phyloP scores from a whole-genome alignment of 371 early-diverging fungal species.

The Nosema muscidifuracis region DNA sequence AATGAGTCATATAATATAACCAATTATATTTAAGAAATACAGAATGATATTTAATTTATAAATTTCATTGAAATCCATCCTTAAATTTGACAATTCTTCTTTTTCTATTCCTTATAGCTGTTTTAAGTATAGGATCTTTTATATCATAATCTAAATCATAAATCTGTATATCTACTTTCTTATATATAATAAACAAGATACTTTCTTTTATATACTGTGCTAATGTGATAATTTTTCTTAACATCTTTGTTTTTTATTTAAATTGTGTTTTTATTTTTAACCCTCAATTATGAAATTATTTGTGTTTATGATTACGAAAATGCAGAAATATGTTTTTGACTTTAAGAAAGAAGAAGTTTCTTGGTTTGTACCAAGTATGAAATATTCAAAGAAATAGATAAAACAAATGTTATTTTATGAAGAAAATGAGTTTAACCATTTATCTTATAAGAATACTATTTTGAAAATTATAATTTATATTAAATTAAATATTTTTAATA shows the following conservation, averaged over 20 bases:
- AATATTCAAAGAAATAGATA: too few species aligned
- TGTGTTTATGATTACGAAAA: background rate
- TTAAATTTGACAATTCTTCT: background rate
- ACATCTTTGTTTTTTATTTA: background rate
- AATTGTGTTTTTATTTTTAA: background rate
- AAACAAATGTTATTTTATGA: too few species aligned
- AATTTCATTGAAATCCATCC: background rate
- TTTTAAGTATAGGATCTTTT: conserved; percentile 1
- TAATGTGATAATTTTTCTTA: background rate
- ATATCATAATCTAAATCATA: conserved; percentile 17
- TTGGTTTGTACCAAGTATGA: too few species aligned
- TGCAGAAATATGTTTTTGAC: background rate
- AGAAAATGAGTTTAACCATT: too few species aligned
- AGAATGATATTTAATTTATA: too few species aligned
- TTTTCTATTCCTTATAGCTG: conserved; percentile 1
- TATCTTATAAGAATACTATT: too few species aligned
- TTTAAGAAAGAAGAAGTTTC: background rate
- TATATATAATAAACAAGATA: background rate
- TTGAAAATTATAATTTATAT: too few species aligned
- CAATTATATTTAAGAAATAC: too few species aligned
- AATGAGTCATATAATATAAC: too few species aligned
- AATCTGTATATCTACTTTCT: background rate
- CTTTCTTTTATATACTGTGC: background rate
- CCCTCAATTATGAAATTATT: background rate
- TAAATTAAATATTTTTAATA: too few species aligned